These are phyloP conservation scores for Hemileccinum rubropunctum DNA, from an alignment of 768 basidiomycete genomes.

Conservation along the genomic window DNA sequence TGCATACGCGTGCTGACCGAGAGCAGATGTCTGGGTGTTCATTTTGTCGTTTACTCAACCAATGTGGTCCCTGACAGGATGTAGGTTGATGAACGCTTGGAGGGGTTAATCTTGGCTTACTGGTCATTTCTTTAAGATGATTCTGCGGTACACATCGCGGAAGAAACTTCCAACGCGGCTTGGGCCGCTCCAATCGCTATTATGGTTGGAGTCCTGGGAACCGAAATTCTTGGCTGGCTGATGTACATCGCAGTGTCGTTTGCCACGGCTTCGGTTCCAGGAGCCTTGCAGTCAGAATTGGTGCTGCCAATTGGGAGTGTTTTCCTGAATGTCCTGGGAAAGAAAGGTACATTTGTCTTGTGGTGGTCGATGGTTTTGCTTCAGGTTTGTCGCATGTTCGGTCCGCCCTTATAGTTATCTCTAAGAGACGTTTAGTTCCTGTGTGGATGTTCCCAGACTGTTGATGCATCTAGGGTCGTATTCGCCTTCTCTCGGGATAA, in stretches of 20 bases:
- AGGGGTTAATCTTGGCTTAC: neutral
- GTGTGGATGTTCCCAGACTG: slow-evolving; percentile 44
- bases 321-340: slow-evolving; percentile 37
- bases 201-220: slow-evolving; percentile 39
- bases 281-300: slow-evolving; percentile 31
- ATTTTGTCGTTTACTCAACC: slow-evolving; percentile 25
- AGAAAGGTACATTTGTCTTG: slow-evolving; percentile 40
- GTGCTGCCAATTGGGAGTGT: slow-evolving; percentile 43
- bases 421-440: slow-evolving; percentile 30
- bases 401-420: neutral
- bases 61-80: slow-evolving; percentile 27
- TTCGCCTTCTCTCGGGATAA: slow-evolving; percentile 43
- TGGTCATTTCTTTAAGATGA: slow-evolving; percentile 33
- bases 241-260: slow-evolving; percentile 43
- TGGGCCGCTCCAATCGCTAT: slow-evolving; percentile 45
- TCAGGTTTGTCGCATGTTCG: slow-evolving; percentile 31
- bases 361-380: slow-evolving; percentile 45
- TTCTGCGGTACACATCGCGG: slow-evolving; percentile 47
- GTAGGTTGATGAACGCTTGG: slow-evolving; percentile 4
- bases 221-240: slow-evolving; percentile 42
- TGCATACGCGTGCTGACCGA: neutral
- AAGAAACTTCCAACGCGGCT: slow-evolving; percentile 44
- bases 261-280: slow-evolving; percentile 38
- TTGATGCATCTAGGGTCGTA: slow-evolving; percentile 46
- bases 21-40: slow-evolving; percentile 23